These are phyloP conservation scores for Phytophthora vignae DNA, from an alignment of 352 stramenopile genomes.

Conservation along the genomic window DNA sequence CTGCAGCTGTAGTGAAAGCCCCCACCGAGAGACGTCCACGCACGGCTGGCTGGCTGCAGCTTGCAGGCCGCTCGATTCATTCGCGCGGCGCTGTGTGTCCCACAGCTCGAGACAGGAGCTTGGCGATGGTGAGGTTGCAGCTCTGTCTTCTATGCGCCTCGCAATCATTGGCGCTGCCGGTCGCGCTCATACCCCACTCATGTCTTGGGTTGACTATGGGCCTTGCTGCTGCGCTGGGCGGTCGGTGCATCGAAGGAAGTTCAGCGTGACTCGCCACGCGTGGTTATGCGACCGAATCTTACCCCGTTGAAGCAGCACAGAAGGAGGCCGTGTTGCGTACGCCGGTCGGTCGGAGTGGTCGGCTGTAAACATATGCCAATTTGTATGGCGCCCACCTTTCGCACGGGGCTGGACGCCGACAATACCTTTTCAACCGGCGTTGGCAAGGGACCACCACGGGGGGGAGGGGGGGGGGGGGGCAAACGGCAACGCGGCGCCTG, in stretches of 20 bases:
- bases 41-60: no score
- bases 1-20: no score
- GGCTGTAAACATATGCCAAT: slow-evolving; percentile 13
- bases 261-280: no score
- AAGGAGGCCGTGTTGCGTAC: slow-evolving; percentile 28
- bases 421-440: not conserved
- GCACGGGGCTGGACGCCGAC: not conserved
- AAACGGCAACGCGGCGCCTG: no score
- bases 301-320: slow-evolving; percentile 5
- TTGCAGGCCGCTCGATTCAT: no score
- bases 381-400: slow-evolving; percentile 9
- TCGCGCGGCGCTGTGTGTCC: not conserved
- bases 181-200: not conserved
- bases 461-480: no score
- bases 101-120: not conserved
- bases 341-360: slow-evolving; percentile 23
- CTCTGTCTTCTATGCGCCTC: not conserved
- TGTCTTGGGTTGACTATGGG: slow-evolving; percentile 6
- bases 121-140: slow-evolving; percentile 1
- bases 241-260: not conserved
- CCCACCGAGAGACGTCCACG: no score
- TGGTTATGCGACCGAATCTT: no score
- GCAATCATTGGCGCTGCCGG: slow-evolving; percentile 6
- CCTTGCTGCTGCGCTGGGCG: not conserved
- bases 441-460: no score